These are phyloP conservation scores for Candida insectorum DNA, from an alignment of 805 yeast species.

Conservation along the genomic window DNA sequence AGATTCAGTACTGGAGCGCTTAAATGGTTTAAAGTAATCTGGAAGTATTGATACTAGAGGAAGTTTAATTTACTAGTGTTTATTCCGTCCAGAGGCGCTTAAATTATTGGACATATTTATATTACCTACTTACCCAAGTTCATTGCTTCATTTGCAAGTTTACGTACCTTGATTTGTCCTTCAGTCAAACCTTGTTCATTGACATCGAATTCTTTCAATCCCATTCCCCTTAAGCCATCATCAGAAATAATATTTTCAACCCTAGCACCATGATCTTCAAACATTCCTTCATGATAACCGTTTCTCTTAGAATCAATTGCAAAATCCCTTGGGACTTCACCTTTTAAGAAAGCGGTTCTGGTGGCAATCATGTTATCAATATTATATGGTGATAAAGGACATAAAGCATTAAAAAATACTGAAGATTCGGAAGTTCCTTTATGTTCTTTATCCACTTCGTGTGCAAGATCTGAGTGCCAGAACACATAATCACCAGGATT, in stretches of 20 bases:
- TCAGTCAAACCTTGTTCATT: slow-evolving; percentile 17
- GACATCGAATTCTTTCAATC: slow-evolving; percentile 20
- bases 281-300: slow-evolving; percentile 5
- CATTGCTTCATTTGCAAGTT: slow-evolving; percentile 19
- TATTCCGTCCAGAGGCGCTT: too few species aligned
- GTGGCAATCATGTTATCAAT: slow-evolving; percentile 11
- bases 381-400: slow-evolving; percentile 24
- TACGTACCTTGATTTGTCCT: slow-evolving; percentile 23
- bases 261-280: slow-evolving; percentile 19
- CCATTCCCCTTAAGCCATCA: slow-evolving; percentile 23
- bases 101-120: too few species aligned
- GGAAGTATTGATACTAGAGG: too few species aligned
- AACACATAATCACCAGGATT: slow-evolving; percentile 40
- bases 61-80: too few species aligned
- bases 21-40: too few species aligned
- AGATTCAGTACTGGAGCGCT: too few species aligned
- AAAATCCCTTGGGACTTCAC: slow-evolving; percentile 14
- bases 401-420: slow-evolving; percentile 35
- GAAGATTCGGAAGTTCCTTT: slow-evolving; percentile 31
- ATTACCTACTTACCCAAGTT: too few species aligned
- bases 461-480: slow-evolving; percentile 44
- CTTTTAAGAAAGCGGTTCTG: slow-evolving; percentile 6
- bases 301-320: background rate
- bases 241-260: slow-evolving; percentile 11
- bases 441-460: slow-evolving; percentile 38